phyloP scores from a whole-genome alignment of 768 basidiomycete genomes.

The Imleria badia region DNA sequence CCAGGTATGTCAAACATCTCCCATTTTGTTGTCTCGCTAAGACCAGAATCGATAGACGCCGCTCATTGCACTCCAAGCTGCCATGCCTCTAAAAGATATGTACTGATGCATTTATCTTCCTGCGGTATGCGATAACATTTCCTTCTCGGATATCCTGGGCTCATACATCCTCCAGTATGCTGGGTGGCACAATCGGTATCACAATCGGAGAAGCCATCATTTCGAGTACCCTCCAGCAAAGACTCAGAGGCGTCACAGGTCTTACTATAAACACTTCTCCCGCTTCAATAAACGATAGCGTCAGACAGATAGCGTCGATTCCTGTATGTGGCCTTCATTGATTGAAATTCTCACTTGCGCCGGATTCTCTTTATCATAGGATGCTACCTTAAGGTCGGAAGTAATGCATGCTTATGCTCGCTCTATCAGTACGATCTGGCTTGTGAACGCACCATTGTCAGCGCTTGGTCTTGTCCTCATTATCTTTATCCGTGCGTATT shows the following conservation, averaged over 20 bases:
- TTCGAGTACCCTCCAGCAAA: conserved; percentile 44
- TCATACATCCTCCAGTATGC: conserved; percentile 41
- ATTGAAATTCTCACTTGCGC: conserved; percentile 1
- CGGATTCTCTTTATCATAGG: conserved; percentile 20
- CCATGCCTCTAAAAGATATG: conserved; percentile 48
- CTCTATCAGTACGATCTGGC: conserved; percentile 40
- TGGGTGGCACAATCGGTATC: conserved; percentile 76
- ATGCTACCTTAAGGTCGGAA: conserved; percentile 27
- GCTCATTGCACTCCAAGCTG: conserved; percentile 39
- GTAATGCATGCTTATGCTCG: conserved; percentile 39
- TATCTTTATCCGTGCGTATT: conserved; percentile 36
- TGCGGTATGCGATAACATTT: conserved; percentile 23
- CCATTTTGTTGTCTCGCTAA: background rate
- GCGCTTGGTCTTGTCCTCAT: conserved; percentile 32
- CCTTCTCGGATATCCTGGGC: background rate
- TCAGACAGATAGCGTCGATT: conserved; percentile 41
- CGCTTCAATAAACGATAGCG: conserved; percentile 45
- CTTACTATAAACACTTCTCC: conserved; percentile 40
- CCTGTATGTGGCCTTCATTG: conserved; percentile 18
- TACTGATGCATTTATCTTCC: conserved; percentile 37
- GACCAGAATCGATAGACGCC: conserved; percentile 19
- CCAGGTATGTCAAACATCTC: conserved; percentile 19
- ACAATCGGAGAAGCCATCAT: conserved; percentile 73
- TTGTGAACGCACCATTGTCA: conserved; percentile 35
- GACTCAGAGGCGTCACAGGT: conserved; percentile 16